phyloP scores from a whole-genome alignment of 176 grass and related monocot genomes.

The Oryza meridionalis region DNA sequence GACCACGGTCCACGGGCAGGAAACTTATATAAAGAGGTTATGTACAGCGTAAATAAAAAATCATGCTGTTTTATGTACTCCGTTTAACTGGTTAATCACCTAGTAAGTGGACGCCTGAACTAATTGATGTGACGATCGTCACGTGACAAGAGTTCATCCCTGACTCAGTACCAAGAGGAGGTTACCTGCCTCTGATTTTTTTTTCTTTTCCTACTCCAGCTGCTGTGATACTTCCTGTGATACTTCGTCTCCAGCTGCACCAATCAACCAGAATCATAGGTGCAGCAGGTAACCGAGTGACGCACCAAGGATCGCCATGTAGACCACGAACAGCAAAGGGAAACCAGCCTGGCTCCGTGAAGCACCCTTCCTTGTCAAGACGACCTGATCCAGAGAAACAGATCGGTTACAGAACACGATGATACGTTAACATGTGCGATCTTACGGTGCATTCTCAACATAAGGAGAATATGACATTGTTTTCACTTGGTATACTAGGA shows the following conservation, averaged over 20 bases:
- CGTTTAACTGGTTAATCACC: background rate
- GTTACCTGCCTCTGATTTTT: background rate
- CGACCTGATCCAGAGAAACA: conserved; percentile 18
- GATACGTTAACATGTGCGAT: background rate
- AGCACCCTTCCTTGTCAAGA: conserved; percentile 35
- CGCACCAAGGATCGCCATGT: conserved; percentile 41
- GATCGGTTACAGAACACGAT: background rate
- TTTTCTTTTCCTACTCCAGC: background rate
- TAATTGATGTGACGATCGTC: background rate
- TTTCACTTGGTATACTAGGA: background rate
- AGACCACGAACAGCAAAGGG: conserved; percentile 41
- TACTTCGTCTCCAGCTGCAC: conserved; percentile 6
- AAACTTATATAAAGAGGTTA: background rate
- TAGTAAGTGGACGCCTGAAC: background rate
- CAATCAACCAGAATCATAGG: conserved; percentile 38
- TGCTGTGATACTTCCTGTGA: background rate
- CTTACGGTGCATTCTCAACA: background rate
- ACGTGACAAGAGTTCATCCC: background rate
- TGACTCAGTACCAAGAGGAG: background rate
- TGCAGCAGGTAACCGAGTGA: conserved; percentile 70
- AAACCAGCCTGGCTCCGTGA: conserved; percentile 25
- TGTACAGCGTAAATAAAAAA: conserved; percentile 17
- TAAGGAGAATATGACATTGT: background rate
- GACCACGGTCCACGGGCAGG: background rate
- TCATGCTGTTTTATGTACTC: conserved; percentile 18